A percentile compares a stretch with the other conserved stretches of the same genome.
Evolutionary conservation across 306 rosid genomes (phyloP).

Genomic region (Chamaecrista fasciculata): DNA sequence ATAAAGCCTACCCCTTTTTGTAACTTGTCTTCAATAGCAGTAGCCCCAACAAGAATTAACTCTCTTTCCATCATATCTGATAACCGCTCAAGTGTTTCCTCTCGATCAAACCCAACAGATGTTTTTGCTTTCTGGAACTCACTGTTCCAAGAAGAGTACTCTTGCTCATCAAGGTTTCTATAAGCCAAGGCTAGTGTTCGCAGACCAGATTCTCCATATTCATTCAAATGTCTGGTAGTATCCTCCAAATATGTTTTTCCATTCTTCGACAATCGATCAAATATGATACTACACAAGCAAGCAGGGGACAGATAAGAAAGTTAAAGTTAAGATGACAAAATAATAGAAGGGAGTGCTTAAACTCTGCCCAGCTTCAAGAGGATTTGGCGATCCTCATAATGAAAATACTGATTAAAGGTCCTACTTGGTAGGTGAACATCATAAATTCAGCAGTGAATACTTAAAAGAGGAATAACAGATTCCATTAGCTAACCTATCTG

Average conservation of each 20-base stretch:
- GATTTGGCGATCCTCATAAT: conserved; percentile 21
- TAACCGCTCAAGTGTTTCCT: conserved; percentile 64
- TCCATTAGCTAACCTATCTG: conserved; percentile 83
- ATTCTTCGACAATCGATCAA: conserved; percentile 79
- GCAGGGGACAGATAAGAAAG: conserved; percentile 21
- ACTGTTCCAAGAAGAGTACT: conserved; percentile 73
- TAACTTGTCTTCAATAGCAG: conserved; percentile 96
- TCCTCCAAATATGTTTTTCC: conserved; percentile 75
- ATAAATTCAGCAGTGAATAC: conserved; percentile 14
- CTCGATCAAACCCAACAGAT: conserved; percentile 79
- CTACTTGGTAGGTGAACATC: conserved; percentile 6
- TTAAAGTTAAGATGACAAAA: conserved; percentile 9
- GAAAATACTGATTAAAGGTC: conserved; percentile 22
- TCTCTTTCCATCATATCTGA: conserved; percentile 84
- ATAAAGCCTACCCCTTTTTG: conserved; percentile 76
- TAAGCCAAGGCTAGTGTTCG: conserved; percentile 93
- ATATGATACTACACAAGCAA: conserved; percentile 72
- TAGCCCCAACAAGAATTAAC: conserved; percentile 92
- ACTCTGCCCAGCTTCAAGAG: conserved; percentile 7
- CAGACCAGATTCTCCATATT: conserved; percentile 95
- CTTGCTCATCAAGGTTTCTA: conserved; percentile 72
- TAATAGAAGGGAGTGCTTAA: conserved; percentile 19
- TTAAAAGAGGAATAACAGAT: conserved; percentile 25
- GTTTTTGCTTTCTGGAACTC: conserved; percentile 92
- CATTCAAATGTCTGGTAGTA: conserved; percentile 80